These are phyloP conservation scores for Neofusicoccum umdonicola DNA, from an alignment of 2,329 filamentous ascomycete genomes.

Conservation along the genomic window DNA sequence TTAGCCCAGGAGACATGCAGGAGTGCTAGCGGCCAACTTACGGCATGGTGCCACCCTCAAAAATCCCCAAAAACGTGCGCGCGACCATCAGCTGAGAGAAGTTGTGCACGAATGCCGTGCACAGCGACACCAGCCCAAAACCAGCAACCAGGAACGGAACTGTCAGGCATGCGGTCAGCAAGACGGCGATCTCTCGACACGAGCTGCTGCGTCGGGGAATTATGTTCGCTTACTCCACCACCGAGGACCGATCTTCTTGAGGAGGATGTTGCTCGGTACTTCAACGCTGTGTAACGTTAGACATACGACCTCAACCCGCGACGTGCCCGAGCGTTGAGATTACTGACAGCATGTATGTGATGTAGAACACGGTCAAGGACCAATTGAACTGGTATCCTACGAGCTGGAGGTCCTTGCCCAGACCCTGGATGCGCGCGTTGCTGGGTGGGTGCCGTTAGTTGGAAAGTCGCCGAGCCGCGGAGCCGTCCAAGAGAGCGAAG, in stretches of 20 bases:
- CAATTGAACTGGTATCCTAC: conserved; percentile 55
- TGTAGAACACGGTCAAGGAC: conserved; percentile 59
- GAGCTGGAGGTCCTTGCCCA: conserved; percentile 50
- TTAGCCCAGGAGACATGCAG: background rate
- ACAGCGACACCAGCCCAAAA: conserved; percentile 56
- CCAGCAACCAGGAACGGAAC: conserved; percentile 55
- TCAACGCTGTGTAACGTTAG: conserved; percentile 38
- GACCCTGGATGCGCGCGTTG: conserved; percentile 50
- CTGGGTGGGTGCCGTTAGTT: background rate
- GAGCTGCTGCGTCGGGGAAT: background rate
- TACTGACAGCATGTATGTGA: conserved; percentile 49
- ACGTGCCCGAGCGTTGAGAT: conserved; percentile 28
- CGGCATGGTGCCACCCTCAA: conserved; percentile 59
- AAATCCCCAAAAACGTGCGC: conserved; percentile 53
- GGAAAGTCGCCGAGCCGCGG: background rate
- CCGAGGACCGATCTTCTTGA: conserved; percentile 54
- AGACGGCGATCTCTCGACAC: background rate
- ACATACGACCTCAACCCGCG: conserved; percentile 30
- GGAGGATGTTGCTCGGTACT: conserved; percentile 55
- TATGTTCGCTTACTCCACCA: conserved; percentile 32
- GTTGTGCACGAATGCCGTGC: conserved; percentile 52
- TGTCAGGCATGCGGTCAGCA: background rate
- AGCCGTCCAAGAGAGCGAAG: too few species aligned
- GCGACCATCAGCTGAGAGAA: conserved; percentile 49
- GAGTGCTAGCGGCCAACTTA: conserved; percentile 22